These are phyloP conservation scores for Aureobasidium sp. DNA, from an alignment of 2,329 filamentous ascomycete genomes.

Conservation along the genomic window DNA sequence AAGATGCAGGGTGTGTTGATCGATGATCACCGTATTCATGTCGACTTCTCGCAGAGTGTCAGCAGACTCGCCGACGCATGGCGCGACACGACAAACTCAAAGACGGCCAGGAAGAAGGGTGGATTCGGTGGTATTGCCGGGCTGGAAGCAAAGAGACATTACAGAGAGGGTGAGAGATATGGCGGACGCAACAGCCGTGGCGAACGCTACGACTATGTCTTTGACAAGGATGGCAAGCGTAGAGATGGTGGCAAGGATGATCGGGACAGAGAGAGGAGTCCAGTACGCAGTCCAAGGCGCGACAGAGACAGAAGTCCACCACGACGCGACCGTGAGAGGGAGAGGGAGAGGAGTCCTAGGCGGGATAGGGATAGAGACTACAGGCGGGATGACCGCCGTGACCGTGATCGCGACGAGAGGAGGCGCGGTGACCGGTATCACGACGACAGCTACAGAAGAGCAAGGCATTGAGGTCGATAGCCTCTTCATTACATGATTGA, in stretches of 20 bases:
- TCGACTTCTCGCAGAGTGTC: slow-evolving; percentile 95
- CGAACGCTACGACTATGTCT: slow-evolving; percentile 62
- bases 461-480: background rate
- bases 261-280: slow-evolving; percentile 19
- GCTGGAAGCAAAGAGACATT: slow-evolving; percentile 85
- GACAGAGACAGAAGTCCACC: slow-evolving; percentile 9
- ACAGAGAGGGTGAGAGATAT: slow-evolving; percentile 46
- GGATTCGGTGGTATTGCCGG: slow-evolving; percentile 87
- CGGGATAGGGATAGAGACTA: slow-evolving; percentile 11
- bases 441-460: slow-evolving; percentile 10
- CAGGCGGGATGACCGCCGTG: slow-evolving; percentile 1
- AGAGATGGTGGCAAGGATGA: slow-evolving; percentile 14
- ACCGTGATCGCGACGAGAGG: background rate
- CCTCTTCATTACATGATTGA: background rate
- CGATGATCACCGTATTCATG: slow-evolving; percentile 93
- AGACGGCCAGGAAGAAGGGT: slow-evolving; percentile 57
- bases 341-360: background rate
- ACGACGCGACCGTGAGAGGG: slow-evolving; percentile 2
- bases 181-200: slow-evolving; percentile 34
- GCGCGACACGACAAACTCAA: slow-evolving; percentile 76
- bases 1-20: slow-evolving; percentile 98
- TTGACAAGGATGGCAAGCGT: slow-evolving; percentile 51
- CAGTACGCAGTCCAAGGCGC: slow-evolving; percentile 18
- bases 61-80: slow-evolving; percentile 80
- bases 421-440: background rate